Conservation (phyloP, 2,329 filamentous ascomycete genomes). For the Phaeomoniella chlamydospora region DNA sequence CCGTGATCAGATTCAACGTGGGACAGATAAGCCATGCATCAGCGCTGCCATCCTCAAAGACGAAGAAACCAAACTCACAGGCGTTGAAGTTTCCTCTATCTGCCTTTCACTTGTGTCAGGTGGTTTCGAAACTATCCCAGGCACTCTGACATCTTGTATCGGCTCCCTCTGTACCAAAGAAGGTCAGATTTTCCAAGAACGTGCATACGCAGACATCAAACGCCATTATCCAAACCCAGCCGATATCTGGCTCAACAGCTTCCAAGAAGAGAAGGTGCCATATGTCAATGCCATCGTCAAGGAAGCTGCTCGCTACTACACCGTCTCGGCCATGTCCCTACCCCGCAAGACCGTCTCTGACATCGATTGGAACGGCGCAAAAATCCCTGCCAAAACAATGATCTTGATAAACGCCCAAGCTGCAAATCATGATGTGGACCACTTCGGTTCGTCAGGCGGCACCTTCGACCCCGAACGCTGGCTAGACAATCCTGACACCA, state of each 20-base stretch:
- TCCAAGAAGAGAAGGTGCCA: conserved; percentile 53
- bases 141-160: conserved; percentile 58
- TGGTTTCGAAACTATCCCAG: conserved; percentile 62
- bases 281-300: conserved; percentile 63
- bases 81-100: conserved; percentile 58
- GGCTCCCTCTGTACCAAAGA: conserved; percentile 49
- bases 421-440: conserved; percentile 50
- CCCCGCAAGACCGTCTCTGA: conserved; percentile 53
- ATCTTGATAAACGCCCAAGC: conserved; percentile 65
- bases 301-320: conserved; percentile 60
- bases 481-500: conserved; percentile 30
- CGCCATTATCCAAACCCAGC: conserved; percentile 46
- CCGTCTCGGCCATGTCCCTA: conserved; percentile 58
- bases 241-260: conserved; percentile 53
- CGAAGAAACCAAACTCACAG: conserved; percentile 49
- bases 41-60: conserved; percentile 51
- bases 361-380: conserved; percentile 48
- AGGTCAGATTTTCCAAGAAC: conserved; percentile 52
- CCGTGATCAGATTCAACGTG: conserved; percentile 39
- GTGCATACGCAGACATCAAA: conserved; percentile 52
- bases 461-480: conserved; percentile 53
- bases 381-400: conserved; percentile 57
- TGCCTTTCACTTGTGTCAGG: conserved; percentile 63
- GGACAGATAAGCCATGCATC: conserved; percentile 50
- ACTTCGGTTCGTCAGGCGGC: conserved; percentile 42